phyloP scores from a whole-genome alignment of 2,329 filamentous ascomycete genomes.

The Penicillium sp. region DNA sequence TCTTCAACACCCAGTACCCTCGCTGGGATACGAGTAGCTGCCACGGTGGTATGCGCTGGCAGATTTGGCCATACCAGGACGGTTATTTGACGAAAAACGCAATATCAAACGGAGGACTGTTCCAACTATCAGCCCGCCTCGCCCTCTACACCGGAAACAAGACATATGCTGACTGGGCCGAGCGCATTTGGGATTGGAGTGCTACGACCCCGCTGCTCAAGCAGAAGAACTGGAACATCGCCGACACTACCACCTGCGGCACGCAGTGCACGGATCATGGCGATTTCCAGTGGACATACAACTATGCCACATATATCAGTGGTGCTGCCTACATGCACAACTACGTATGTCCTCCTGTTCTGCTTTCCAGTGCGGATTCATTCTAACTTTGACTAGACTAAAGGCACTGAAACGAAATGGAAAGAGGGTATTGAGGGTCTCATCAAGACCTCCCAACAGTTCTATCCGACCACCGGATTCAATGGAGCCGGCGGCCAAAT shows the following conservation, averaged over 20 bases:
- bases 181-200: conserved; percentile 63
- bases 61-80: conserved; percentile 75
- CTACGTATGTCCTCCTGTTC: conserved; percentile 33
- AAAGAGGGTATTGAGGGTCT: conserved; percentile 56
- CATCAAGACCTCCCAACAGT: conserved; percentile 50
- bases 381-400: conserved; percentile 33
- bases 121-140: conserved; percentile 63
- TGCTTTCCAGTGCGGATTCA: neutral
- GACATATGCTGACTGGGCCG: conserved; percentile 77
- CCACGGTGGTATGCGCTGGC: conserved; percentile 77
- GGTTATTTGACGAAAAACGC: conserved; percentile 62
- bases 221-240: conserved; percentile 53
- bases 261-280: conserved; percentile 53
- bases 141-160: conserved; percentile 74
- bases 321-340: conserved; percentile 61
- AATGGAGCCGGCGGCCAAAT: conserved; percentile 47
- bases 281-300: conserved; percentile 58
- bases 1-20: conserved; percentile 73
- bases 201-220: conserved; percentile 52
- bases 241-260: conserved; percentile 53
- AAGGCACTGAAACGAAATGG: conserved; percentile 52
- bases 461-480: conserved; percentile 49
- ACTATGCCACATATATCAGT: conserved; percentile 55
- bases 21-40: conserved; percentile 70
- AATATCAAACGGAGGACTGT: conserved; percentile 58